These are phyloP conservation scores for Botrytis fragariae DNA, from an alignment of 2,329 filamentous ascomycete species.

Conservation along the genomic window DNA sequence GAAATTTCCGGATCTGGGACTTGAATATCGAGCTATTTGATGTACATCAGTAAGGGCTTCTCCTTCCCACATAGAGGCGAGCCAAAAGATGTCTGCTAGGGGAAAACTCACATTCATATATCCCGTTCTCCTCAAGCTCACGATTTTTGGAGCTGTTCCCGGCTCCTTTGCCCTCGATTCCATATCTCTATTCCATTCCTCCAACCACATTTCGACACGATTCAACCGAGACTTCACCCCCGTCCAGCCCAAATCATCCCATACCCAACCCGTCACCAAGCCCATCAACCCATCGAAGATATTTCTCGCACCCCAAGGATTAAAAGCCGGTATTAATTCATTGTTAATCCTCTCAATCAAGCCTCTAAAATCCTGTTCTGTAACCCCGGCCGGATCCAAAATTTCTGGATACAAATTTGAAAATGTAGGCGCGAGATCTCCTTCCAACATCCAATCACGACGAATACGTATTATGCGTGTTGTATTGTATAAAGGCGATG, in stretches of 20 bases:
- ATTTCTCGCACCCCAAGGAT: constrained; percentile 73
- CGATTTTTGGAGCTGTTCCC: constrained; percentile 63
- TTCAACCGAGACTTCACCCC: constrained; percentile 69
- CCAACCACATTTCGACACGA: constrained; percentile 75
- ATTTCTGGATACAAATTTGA: constrained; percentile 97
- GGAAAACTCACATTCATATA: constrained; percentile 72
- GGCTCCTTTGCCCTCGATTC: constrained; percentile 54
- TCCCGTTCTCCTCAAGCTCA: constrained; percentile 76
- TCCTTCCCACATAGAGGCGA: background rate
- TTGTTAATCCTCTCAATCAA: constrained; percentile 80
- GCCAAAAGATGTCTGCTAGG: background rate
- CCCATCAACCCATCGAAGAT: constrained; percentile 78
- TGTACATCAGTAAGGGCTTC: constrained; percentile 30
- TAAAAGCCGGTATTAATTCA: constrained; percentile 73
- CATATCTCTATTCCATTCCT: constrained; percentile 79
- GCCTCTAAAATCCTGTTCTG: constrained; percentile 81
- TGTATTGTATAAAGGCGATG: constrained; percentile 68
- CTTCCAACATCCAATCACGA: constrained; percentile 85
- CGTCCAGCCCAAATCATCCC: constrained; percentile 84
- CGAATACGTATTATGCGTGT: constrained; percentile 91
- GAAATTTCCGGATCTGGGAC: constrained; percentile 75
- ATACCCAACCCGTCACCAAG: constrained; percentile 85
- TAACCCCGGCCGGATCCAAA: constrained; percentile 75
- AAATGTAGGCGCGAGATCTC: constrained; percentile 88
- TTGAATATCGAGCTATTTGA: constrained; percentile 68